Percentiles rank a stretch among this genome's conserved stretches.
Evolutionary conservation across 495 filamentous ascomycete genomes (phyloP).

Genomic region (Talaromyces liani): DNA sequence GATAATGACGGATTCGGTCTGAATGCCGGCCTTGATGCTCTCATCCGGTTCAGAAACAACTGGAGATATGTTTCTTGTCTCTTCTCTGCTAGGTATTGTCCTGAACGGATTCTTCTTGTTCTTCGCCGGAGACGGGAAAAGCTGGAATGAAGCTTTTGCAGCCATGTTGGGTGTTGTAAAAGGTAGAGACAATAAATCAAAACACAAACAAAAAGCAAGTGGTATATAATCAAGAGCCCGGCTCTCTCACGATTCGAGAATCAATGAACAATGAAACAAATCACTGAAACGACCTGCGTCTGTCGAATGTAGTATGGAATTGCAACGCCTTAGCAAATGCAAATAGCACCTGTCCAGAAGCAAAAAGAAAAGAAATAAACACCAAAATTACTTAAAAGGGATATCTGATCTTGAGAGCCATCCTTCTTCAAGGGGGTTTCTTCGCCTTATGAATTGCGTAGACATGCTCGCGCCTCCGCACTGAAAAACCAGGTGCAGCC

Average conservation of each 20-base stretch:
- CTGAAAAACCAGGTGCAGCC: not conserved
- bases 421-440: not conserved
- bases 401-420: not conserved
- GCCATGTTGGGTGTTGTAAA: slow-evolving; percentile 13
- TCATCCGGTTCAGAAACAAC: slow-evolving; percentile 27
- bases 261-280: slow-evolving; percentile 2
- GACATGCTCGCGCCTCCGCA: not conserved
- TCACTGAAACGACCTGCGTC: slow-evolving; percentile 1
- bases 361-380: not conserved
- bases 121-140: slow-evolving; percentile 46
- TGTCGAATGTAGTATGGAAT: not conserved
- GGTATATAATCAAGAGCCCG: slow-evolving; percentile 5
- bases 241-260: slow-evolving; percentile 1
- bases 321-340: slow-evolving; percentile 4
- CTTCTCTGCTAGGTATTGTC: slow-evolving; percentile 21
- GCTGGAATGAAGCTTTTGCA: slow-evolving; percentile 37
- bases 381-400: not conserved
- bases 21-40: slow-evolving; percentile 25
- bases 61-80: slow-evolving; percentile 18
- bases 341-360: not conserved
- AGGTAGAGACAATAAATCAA: not conserved
- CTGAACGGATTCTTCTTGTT: slow-evolving; percentile 30
- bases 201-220: not conserved
- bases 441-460: slow-evolving; percentile 1
- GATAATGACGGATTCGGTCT: slow-evolving; percentile 31